These are phyloP conservation scores for Acacia melanoxylon DNA, from an alignment of 306 rosid species.

Conservation along the genomic window DNA sequence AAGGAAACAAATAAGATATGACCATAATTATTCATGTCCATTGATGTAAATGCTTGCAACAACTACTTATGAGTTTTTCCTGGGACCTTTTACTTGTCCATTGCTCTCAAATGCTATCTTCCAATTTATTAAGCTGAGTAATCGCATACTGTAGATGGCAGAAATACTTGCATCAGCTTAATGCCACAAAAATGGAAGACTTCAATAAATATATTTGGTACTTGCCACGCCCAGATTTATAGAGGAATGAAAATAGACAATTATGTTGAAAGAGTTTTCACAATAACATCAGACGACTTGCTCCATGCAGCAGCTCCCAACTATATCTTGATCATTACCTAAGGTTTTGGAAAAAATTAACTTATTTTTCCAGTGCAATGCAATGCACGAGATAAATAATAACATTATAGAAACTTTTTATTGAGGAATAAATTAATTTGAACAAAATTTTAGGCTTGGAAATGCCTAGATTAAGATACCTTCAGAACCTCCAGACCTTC, in stretches of 20 bases:
- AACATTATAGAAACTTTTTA: too few species aligned
- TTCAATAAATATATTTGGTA: constrained; percentile 7
- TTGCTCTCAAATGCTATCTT: constrained; percentile 91
- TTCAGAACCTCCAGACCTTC: constrained; percentile 92
- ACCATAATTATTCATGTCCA: constrained; percentile 4
- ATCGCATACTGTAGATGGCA: constrained; percentile 75
- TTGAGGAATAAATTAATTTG: too few species aligned
- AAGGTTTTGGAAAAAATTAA: too few species aligned
- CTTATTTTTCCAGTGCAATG: too few species aligned
- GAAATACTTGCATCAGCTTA: constrained; percentile 33
- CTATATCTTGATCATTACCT: neutral
- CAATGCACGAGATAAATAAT: too few species aligned
- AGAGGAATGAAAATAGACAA: neutral
- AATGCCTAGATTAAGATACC: constrained; percentile 47
- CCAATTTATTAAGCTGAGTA: constrained; percentile 86
- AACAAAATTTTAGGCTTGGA: neutral
- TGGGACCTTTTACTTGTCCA: constrained; percentile 73
- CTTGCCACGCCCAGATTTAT: neutral
- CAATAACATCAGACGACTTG: neutral
- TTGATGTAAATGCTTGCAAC: neutral
- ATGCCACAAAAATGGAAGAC: constrained; percentile 20
- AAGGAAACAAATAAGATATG: too few species aligned
- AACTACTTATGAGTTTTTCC: constrained; percentile 57
- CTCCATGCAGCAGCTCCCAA: neutral
- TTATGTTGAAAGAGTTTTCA: constrained; percentile 3